Evolutionary conservation across 1,284 basidiomycete genomes (phyloP).

Genomic region (Naganishia liquefaciens): DNA sequence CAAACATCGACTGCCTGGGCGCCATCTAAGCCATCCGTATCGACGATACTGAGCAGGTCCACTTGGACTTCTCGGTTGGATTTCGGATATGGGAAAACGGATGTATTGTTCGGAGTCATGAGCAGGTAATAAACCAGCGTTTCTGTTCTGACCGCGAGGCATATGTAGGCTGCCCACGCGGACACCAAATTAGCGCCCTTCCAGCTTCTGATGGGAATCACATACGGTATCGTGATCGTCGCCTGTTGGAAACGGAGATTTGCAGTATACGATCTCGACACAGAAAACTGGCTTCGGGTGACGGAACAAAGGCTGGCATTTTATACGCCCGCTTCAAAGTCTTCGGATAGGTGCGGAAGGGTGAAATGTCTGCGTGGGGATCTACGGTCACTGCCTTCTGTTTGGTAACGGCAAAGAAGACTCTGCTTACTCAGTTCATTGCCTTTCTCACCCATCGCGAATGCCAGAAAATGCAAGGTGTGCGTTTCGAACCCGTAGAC

Average conservation of each 20-base stretch:
- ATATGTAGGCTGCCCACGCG: constrained; percentile 4
- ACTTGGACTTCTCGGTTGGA: background rate
- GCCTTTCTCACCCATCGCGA: constrained; percentile 27
- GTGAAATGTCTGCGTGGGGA: constrained; percentile 7
- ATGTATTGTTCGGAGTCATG: constrained; percentile 1
- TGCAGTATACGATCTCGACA: constrained; percentile 21
- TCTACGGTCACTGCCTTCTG: background rate
- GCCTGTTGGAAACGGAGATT: constrained; percentile 25
- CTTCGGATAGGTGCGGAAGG: constrained; percentile 7
- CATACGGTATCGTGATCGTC: constrained; percentile 10
- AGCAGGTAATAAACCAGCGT: constrained; percentile 13
- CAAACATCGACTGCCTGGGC: constrained; percentile 22
- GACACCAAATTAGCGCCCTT: background rate
- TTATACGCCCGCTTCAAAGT: background rate
- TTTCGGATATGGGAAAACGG: constrained; percentile 5
- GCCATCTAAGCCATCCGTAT: background rate
- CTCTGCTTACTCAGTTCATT: constrained; percentile 24
- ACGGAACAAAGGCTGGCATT: constrained; percentile 8
- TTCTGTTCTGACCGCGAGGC: constrained; percentile 18
- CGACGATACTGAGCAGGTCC: constrained; percentile 16
- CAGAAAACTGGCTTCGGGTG: background rate
- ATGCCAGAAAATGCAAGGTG: constrained; percentile 11
- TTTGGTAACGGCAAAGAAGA: too few relatives aligned
- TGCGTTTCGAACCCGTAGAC: constrained; percentile 3
- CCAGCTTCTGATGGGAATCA: background rate